A percentile compares a stretch with the other conserved stretches of the same genome.
Evolutionary conservation across 192 early-diverging fungal genomes (phyloP).

Genomic region (Irineochytrium annulatum): DNA sequence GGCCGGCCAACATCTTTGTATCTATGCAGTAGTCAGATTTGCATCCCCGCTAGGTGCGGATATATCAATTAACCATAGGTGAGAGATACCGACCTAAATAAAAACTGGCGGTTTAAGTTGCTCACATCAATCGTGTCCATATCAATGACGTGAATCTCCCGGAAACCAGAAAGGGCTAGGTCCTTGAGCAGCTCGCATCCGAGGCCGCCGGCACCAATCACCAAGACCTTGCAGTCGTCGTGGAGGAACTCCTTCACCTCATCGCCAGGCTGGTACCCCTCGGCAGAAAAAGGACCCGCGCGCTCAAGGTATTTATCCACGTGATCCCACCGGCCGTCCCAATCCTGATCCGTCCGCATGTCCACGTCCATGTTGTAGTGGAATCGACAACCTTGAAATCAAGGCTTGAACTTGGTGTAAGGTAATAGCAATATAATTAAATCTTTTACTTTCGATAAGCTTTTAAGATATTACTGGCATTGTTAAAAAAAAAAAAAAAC

Average conservation of each 20-base stretch:
- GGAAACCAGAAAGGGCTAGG: conserved; percentile 85
- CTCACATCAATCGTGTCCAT: conserved; percentile 98
- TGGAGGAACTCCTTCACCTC: conserved; percentile 46
- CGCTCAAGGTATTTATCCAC: conserved; percentile 47
- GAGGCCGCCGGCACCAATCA: conserved; percentile 78
- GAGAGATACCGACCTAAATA: conserved; percentile 67
- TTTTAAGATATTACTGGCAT: too few relatives aligned
- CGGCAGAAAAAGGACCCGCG: conserved; percentile 43
- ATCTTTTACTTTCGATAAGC: too few relatives aligned
- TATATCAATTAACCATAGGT: not conserved
- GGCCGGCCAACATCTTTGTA: conserved; percentile 84
- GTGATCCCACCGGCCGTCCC: conserved; percentile 41
- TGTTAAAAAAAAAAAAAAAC: too few relatives aligned
- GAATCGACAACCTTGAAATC: too few relatives aligned
- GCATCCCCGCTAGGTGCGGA: not conserved
- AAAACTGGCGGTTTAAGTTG: conserved; percentile 97
- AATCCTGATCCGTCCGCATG: too few relatives aligned
- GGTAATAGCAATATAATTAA: too few relatives aligned
- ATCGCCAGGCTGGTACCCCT: conserved; percentile 45
- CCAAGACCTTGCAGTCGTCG: conserved; percentile 41
- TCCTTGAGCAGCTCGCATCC: conserved; percentile 98
- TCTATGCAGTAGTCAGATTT: conserved; percentile 9
- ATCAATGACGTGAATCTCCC: conserved; percentile 86
- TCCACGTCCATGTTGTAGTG: too few relatives aligned
- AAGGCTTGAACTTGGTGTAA: too few relatives aligned